These are phyloP conservation scores for Dictyostelium citrinum DNA, from an alignment of 78 protist species.

Conservation along the genomic window DNA sequence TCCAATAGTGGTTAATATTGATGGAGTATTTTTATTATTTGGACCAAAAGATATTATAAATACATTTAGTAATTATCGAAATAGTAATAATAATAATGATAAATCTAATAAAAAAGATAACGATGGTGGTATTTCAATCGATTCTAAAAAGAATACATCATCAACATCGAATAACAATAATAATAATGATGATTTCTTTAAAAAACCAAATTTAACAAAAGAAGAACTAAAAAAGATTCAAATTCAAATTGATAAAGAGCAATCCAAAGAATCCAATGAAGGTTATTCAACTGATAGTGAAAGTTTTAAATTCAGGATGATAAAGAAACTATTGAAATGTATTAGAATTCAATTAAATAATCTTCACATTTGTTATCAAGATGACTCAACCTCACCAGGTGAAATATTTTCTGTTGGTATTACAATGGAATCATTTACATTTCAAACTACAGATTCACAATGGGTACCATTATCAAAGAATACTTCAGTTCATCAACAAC, in stretches of 20 bases:
- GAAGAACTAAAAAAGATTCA: slow-evolving; percentile 16
- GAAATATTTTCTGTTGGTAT: slow-evolving; percentile 51
- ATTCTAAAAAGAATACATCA: neutral
- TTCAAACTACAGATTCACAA: slow-evolving; percentile 12
- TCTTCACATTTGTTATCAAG: slow-evolving; percentile 62
- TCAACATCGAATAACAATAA: neutral
- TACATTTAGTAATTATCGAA: neutral
- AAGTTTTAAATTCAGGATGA: neutral
- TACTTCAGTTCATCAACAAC: neutral
- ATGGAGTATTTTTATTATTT: slow-evolving; percentile 53
- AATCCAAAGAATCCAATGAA: neutral
- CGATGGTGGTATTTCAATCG: neutral
- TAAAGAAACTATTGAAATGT: slow-evolving; percentile 33
- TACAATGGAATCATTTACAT: slow-evolving; percentile 29
- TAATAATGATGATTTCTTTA: neutral
- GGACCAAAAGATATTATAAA: slow-evolving; percentile 11
- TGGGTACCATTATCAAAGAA: slow-evolving; percentile 28
- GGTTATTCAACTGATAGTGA: slow-evolving; percentile 3
- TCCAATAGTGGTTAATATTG: slow-evolving; percentile 32
- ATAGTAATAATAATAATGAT: neutral
- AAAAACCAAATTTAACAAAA: neutral
- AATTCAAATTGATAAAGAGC: neutral
- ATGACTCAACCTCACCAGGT: slow-evolving; percentile 39
- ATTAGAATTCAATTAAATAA: slow-evolving; percentile 15
- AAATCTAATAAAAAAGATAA: neutral